Conservation (phyloP, 2,329 filamentous ascomycete genomes). For the Cadophora sp. region DNA sequence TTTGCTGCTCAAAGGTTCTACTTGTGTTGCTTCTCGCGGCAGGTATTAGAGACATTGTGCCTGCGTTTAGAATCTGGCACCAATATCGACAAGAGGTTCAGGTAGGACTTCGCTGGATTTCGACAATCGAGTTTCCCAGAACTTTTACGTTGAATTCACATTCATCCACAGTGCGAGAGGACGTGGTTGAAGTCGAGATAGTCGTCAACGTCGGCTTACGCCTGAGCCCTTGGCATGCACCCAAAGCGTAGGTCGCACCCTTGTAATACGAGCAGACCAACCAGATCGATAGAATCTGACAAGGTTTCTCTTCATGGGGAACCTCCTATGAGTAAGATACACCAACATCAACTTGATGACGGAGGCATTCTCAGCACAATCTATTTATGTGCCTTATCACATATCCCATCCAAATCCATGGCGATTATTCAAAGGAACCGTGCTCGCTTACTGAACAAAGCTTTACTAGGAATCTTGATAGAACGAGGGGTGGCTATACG, state of each 20-base stretch:
- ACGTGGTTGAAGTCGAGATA: neutral
- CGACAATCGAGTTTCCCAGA: neutral
- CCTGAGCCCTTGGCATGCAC: neutral
- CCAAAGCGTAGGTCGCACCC: neutral
- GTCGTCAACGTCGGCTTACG: neutral
- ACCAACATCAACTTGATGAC: no score
- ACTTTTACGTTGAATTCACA: no score
- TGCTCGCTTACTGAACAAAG: no score
- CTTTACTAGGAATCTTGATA: no score
- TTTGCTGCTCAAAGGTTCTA: neutral
- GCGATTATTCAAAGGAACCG: no score
- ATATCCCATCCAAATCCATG: no score
- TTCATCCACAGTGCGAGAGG: neutral
- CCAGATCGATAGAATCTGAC: neutral
- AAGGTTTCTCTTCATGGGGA: neutral
- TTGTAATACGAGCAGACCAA: constrained; percentile 4
- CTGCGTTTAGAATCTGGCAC: neutral
- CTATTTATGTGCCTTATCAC: no score
- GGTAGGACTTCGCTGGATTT: neutral
- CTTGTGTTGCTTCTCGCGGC: neutral
- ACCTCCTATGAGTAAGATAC: no score
- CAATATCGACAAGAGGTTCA: neutral
- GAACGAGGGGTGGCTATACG: no score
- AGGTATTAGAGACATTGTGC: neutral
- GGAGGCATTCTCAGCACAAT: no score